Base-by-base conservation (phyloP, 2,329 filamentous ascomycete genomes). In the Alternaria sp. region DNA sequence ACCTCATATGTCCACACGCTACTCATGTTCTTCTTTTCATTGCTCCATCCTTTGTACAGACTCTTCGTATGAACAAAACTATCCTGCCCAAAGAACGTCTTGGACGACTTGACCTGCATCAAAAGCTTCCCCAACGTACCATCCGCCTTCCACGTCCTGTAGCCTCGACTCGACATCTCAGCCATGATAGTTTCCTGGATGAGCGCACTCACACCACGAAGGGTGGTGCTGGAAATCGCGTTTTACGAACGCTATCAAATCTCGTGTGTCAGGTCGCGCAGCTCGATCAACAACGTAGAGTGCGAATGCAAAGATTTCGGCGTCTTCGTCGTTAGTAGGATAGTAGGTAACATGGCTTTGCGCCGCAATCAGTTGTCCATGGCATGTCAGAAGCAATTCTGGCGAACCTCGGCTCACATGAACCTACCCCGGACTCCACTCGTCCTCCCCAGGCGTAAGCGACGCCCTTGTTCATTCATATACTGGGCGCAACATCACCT, bases 401-500 rank as follows among this genome's bases (percentile, higher is more conserved):
- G 33, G 40, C 26, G 52, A 37, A 56, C 56, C 56, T 56, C 52
- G 56, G 56, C 24, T 48, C 26, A 39, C 23, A 21, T 50, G 40
- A 41, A 56, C 34, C 46, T 56, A 51, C 56, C 56, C 52, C 52
- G 13, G 46, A 51, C 56, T 58, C 52, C 56, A 40, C 56, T 34
- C 33, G 39, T 54, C 29, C 42, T 37, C 36, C n/a, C 28, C 11
- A 24, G 10, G 14, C 40, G 13, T 46, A 34, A 28, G 34, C 34
- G 14, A 34, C 54, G 23, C 33, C 37, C 17, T 17, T 17, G 1
- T 17, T 17, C 17, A 17, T 31, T 31, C n/a, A 45, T 59, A 59
- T 40, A 59, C 44, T 17, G 40, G 24, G 29, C 45, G n/a, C 34
- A 50, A 34, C 45, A 28, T 26, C 45, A 17, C 17, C 17, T 17